A percentile compares a stretch with the other conserved stretches of the same genome.
phyloP scores from a whole-genome alignment of 2,329 filamentous ascomycete species.

The Alternaria atra region DNA sequence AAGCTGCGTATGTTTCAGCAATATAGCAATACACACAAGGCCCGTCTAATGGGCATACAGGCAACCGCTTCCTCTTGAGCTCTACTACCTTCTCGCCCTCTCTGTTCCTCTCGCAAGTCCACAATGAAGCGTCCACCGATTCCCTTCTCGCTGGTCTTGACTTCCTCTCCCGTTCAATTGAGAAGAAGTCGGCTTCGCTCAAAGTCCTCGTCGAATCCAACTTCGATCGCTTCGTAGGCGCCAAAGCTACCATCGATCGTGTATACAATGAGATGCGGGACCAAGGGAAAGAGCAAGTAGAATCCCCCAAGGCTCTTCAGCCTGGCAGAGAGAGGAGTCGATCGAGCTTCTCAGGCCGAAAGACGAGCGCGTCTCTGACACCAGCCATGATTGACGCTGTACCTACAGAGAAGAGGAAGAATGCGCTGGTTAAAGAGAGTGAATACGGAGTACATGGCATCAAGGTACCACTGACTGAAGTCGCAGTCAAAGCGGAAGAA shows the following conservation, averaged over 20 bases:
- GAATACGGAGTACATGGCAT: conserved; percentile 64
- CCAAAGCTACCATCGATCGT: conserved; percentile 97
- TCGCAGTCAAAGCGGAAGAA: conserved; percentile 93
- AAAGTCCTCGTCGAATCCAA: conserved; percentile 98
- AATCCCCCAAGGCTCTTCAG: conserved; percentile 47
- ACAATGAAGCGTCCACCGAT: conserved; percentile 84
- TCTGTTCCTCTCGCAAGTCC: conserved; percentile 90
- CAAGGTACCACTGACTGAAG: conserved; percentile 85
- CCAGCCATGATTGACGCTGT: conserved; percentile 44
- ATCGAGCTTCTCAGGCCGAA: conserved; percentile 63
- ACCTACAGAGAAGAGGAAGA: conserved; percentile 75
- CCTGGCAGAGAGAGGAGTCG: conserved; percentile 75
- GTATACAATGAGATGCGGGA: conserved; percentile 95
- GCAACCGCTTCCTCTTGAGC: conserved; percentile 92
- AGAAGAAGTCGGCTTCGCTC: conserved; percentile 95
- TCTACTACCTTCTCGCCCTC: conserved; percentile 95
- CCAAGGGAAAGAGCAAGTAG: conserved; percentile 65
- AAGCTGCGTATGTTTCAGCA: conserved; percentile 71
- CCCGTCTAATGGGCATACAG: conserved; percentile 52
- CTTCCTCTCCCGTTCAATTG: conserved; percentile 87
- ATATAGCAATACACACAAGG: conserved; percentile 7
- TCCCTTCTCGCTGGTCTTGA: conserved; percentile 83
- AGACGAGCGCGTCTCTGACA: conserved; percentile 48
- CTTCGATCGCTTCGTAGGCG: conserved; percentile 96
- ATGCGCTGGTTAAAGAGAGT: conserved; percentile 89